phyloP scores from a whole-genome alignment of 345 rosid species.

The Moricandia arvensis region DNA sequence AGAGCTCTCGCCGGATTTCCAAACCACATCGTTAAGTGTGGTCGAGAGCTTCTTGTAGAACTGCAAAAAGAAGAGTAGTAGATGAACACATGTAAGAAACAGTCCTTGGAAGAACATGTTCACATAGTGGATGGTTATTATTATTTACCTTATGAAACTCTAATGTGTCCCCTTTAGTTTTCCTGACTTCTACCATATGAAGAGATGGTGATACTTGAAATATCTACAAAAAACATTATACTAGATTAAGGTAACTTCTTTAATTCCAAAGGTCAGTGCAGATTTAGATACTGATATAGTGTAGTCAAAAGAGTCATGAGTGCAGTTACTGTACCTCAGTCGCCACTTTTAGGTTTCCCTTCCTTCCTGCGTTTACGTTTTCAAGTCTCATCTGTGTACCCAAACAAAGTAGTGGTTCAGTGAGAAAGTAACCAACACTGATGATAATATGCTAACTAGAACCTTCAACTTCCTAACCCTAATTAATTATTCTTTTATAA shows the following conservation, averaged over 20 bases:
- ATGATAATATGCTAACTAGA: too few species aligned
- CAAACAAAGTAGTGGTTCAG: not conserved
- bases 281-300: not conserved
- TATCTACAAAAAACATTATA: slow-evolving; percentile 49
- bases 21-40: slow-evolving; percentile 83
- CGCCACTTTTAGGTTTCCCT: slow-evolving; percentile 89
- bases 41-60: slow-evolving; percentile 88
- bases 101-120: not conserved
- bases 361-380: slow-evolving; percentile 86
- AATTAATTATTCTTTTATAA: too few species aligned
- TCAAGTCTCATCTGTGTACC: slow-evolving; percentile 84
- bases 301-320: not conserved
- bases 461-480: too few species aligned
- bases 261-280: not conserved
- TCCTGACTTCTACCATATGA: slow-evolving; percentile 91
- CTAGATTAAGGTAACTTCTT: not conserved
- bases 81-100: not conserved
- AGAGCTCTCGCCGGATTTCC: slow-evolving; percentile 96
- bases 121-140: not conserved
- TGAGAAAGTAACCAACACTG: not conserved
- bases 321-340: slow-evolving; percentile 65
- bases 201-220: slow-evolving; percentile 97
- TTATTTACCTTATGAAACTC: slow-evolving; percentile 84
- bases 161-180: slow-evolving; percentile 95
- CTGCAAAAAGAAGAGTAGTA: slow-evolving; percentile 42